phyloP scores from a whole-genome alignment of 805 yeast species.

The Wickerhamomyces chaumierensis region DNA sequence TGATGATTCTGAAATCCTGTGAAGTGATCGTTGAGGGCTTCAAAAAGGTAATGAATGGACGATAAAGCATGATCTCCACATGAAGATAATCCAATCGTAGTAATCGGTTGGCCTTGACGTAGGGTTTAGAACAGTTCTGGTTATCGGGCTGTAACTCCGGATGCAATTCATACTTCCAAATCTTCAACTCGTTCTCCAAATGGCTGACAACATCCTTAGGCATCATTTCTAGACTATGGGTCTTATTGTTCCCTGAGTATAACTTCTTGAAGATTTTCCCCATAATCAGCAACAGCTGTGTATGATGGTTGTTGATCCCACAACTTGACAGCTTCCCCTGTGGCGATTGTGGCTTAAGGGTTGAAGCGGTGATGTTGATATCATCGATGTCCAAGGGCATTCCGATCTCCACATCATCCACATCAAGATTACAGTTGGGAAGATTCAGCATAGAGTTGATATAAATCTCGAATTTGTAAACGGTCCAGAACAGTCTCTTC shows the following conservation, averaged over 20 bases:
- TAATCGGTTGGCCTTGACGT: slow-evolving; percentile 64
- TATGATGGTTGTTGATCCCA: slow-evolving; percentile 74
- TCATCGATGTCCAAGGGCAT: slow-evolving; percentile 80
- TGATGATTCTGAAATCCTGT: slow-evolving; percentile 19
- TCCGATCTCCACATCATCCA: slow-evolving; percentile 80
- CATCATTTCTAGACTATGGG: slow-evolving; percentile 14
- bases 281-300: slow-evolving; percentile 58
- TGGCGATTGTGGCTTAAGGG: slow-evolving; percentile 21
- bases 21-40: slow-evolving; percentile 34
- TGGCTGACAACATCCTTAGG: slow-evolving; percentile 42
- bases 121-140: slow-evolving; percentile 24
- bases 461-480: slow-evolving; percentile 83
- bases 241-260: slow-evolving; percentile 47
- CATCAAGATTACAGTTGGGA: slow-evolving; percentile 56
- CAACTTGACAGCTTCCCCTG: slow-evolving; percentile 23
- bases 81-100: slow-evolving; percentile 67
- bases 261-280: slow-evolving; percentile 60
- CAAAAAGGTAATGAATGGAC: slow-evolving; percentile 74
- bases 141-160: slow-evolving; percentile 43
- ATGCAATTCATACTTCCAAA: slow-evolving; percentile 69
- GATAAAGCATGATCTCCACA: slow-evolving; percentile 72
- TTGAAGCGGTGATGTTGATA: slow-evolving; percentile 41
- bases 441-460: slow-evolving; percentile 82
- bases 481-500: slow-evolving; percentile 79
- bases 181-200: slow-evolving; percentile 59